Evolutionary conservation across 2,329 filamentous ascomycete genomes (phyloP), one percentile per base, ranked within the genome.

Genomic region (Ophiostoma sp.): DNA sequence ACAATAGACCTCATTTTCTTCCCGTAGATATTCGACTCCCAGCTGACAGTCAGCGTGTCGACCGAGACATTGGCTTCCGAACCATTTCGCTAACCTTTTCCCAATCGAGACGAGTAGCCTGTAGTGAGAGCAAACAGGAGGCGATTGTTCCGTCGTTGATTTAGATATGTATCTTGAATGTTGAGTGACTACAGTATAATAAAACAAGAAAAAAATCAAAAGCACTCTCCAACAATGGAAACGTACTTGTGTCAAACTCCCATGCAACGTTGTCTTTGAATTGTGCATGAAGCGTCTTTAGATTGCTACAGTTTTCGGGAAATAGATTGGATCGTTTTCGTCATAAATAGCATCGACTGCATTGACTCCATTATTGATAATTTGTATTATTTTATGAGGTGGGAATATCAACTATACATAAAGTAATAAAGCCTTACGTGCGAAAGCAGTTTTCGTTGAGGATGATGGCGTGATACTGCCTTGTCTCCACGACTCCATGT

Each of bases 11-110:
- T 39, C 7, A 31, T 31, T 31, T 31, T 3, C 27, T 31, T 31
- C 27, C 27, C 27, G 27, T 39, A 39, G 36, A 39, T 39, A 39
- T 39, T 39, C 10, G 10, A 10, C 36, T 20, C 1, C 5, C 41
- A 44, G 20, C n/a, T 17, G 20, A 20, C 17, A n/a, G 1, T 6
- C 36, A 35, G 60, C 15, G 4, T 33, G 41, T 31, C 70, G 68
- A 41, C 72, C 69, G 70, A 73, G 70, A 75, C 73, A 72, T 66
- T 54, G 65, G 60, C 70, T 76, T 74, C 76, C 75, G 73, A 67
- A 75, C 76, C 72, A 71, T 74, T 75, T 77, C 75, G 77, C 77
- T 79, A 77, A 79, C 72, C 73, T 72, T 71, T 78, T 75, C 77
- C 77, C 35, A 73, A 77, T 77, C 66, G 73, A 75, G 75, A 62